These are phyloP conservation scores for Talaromyces sp. DNA, from an alignment of 2,329 filamentous ascomycete genomes.

Conservation along the genomic window DNA sequence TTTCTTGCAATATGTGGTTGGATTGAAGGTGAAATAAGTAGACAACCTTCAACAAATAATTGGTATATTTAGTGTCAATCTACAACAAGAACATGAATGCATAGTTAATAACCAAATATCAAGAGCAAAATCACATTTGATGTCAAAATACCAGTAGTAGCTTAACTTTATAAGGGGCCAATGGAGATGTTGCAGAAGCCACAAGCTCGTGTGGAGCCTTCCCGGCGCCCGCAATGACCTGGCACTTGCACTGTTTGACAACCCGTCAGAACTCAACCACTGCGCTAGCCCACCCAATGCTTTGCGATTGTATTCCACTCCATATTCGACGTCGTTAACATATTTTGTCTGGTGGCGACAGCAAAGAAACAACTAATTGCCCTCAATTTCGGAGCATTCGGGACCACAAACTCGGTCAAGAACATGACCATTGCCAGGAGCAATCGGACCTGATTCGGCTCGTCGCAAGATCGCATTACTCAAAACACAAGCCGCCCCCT, in stretches of 20 bases:
- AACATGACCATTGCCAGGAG: conserved; percentile 11
- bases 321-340: background rate
- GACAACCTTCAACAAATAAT: background rate
- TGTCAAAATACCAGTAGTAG: too few species aligned
- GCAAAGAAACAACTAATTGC: background rate
- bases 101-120: background rate
- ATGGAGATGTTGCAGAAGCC: background rate
- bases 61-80: background rate
- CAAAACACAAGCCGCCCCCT: background rate
- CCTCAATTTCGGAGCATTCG: background rate
- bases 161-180: background rate
- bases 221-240: conserved; percentile 13
- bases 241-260: background rate
- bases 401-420: background rate
- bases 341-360: background rate
- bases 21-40: background rate
- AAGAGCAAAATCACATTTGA: background rate
- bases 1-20: background rate
- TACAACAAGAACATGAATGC: background rate
- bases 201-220: conserved; percentile 21
- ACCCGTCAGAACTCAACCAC: background rate
- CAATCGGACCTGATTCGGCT: background rate
- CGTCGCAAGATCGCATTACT: background rate
- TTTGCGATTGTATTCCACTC: background rate
- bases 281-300: background rate